A percentile compares a stretch with the other conserved stretches of the same genome.
Conservation (phyloP, 208 protist species). For the Blastocrithidia nonstop region DNA sequence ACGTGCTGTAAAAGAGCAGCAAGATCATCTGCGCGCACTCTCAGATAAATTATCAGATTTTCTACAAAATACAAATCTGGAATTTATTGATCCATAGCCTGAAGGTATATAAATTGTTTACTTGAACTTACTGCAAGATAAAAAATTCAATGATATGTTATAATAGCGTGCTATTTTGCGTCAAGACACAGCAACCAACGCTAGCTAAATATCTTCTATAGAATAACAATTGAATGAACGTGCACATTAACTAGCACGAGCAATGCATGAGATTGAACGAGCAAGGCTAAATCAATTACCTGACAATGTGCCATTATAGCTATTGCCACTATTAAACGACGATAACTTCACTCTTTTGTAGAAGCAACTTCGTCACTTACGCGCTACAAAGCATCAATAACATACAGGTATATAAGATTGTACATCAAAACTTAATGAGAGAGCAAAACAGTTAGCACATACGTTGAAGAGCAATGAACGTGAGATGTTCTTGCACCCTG, state of each 20-base stretch:
- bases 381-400: too few species aligned
- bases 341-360: slow-evolving; percentile 21
- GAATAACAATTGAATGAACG: slow-evolving; percentile 17
- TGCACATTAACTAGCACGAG: slow-evolving; percentile 20
- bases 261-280: slow-evolving; percentile 35
- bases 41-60: slow-evolving; percentile 10
- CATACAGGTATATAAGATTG: too few species aligned
- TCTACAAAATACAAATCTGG: slow-evolving; percentile 4
- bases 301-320: slow-evolving; percentile 18
- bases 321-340: slow-evolving; percentile 41
- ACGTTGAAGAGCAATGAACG: slow-evolving; percentile 18
- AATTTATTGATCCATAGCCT: slow-evolving; percentile 17
- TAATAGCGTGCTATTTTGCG: slow-evolving; percentile 11
- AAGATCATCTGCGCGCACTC: slow-evolving; percentile 18
- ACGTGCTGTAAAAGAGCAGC: slow-evolving; percentile 18
- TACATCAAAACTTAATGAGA: slow-evolving; percentile 28
- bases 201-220: slow-evolving; percentile 5
- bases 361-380: slow-evolving; percentile 16
- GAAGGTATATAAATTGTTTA: slow-evolving; percentile 31
- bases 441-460: slow-evolving; percentile 18
- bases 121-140: slow-evolving; percentile 12
- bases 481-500: slow-evolving; percentile 13
- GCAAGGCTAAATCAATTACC: slow-evolving; percentile 22
- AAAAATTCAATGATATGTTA: slow-evolving; percentile 9
- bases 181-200: slow-evolving; percentile 4